Percentiles rank a stretch among this genome's conserved stretches.
Conservation (phyloP, 2,329 filamentous ascomycete species). For the Sphaerulina populicola region DNA sequence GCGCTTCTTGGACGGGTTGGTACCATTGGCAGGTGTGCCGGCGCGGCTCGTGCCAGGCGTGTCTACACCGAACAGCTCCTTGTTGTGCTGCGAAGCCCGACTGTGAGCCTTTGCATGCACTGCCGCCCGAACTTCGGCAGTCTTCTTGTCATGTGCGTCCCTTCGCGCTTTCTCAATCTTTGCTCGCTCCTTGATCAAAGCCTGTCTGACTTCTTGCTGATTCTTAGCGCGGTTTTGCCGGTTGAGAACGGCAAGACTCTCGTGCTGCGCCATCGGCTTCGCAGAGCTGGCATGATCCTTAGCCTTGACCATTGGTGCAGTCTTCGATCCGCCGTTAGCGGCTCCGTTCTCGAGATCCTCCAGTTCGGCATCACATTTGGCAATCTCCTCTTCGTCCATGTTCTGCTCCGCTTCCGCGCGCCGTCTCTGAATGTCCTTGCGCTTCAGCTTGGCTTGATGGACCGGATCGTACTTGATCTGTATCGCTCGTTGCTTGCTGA, state of each 20-base stretch:
- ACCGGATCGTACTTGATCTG: conserved; percentile 44
- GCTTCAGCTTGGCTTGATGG: conserved; percentile 59
- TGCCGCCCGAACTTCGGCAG: conserved; percentile 45
- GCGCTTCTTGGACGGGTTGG: conserved; percentile 30
- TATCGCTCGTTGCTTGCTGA: conserved; percentile 61
- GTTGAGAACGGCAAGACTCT: conserved; percentile 75
- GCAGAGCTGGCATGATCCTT: conserved; percentile 15
- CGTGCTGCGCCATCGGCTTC: conserved; percentile 40
- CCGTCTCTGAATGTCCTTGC: conserved; percentile 56
- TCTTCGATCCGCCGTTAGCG: conserved; percentile 49
- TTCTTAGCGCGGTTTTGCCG: conserved; percentile 75
- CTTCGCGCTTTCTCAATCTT: conserved; percentile 38
- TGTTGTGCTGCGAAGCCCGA: conserved; percentile 26
- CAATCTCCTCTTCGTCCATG: conserved; percentile 53
- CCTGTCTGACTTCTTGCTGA: conserved; percentile 80
- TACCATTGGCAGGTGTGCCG: conserved; percentile 42
- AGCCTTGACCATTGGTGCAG: conserved; percentile 38
- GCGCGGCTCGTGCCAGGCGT: conserved; percentile 40
- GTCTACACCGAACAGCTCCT: conserved; percentile 42
- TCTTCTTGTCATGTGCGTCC: conserved; percentile 42
- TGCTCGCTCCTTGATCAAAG: conserved; percentile 66
- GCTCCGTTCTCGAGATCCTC: conserved; percentile 56
- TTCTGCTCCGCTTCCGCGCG: conserved; percentile 58
- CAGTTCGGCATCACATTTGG: conserved; percentile 44
- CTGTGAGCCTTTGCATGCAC: conserved; percentile 22